Evolutionary conservation across 2,329 filamentous ascomycete genomes (phyloP).

Genomic region (Bipolaris bicolor): DNA sequence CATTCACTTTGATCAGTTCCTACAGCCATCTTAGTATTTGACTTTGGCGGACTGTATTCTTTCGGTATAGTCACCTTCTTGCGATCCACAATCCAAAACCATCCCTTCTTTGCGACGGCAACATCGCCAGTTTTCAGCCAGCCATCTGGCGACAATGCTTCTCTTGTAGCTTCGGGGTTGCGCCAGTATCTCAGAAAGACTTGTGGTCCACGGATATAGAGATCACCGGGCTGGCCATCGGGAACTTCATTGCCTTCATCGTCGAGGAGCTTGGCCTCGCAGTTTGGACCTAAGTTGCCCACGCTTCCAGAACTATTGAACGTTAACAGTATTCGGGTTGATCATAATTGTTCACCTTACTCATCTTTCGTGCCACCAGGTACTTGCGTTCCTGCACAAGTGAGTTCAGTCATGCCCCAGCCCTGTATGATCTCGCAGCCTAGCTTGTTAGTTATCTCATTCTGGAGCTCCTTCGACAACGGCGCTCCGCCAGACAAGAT

Average conservation of each 20-base stretch:
- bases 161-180: conserved; percentile 49
- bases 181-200: conserved; percentile 52
- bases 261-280: conserved; percentile 51
- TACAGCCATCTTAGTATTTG: conserved; percentile 11
- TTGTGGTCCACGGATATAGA: conserved; percentile 50
- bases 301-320: conserved; percentile 46
- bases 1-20: conserved; percentile 54
- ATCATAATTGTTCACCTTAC: conserved; percentile 24
- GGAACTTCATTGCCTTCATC: conserved; percentile 52
- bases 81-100: conserved; percentile 48
- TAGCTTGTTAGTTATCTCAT: conserved; percentile 46
- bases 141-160: conserved; percentile 46
- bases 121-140: conserved; percentile 49
- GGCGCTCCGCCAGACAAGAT: conserved; percentile 53
- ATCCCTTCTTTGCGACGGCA: conserved; percentile 41
- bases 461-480: conserved; percentile 51
- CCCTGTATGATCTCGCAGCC: conserved; percentile 48
- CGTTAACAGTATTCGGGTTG: not conserved
- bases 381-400: conserved; percentile 49
- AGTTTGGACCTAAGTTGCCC: conserved; percentile 50
- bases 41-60: not conserved
- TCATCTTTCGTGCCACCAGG: conserved; percentile 43
- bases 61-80: conserved; percentile 35
- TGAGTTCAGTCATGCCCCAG: conserved; percentile 54
- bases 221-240: conserved; percentile 48